phyloP scores from a whole-genome alignment of 257 asterid species.

The Forsythia suspensa region DNA sequence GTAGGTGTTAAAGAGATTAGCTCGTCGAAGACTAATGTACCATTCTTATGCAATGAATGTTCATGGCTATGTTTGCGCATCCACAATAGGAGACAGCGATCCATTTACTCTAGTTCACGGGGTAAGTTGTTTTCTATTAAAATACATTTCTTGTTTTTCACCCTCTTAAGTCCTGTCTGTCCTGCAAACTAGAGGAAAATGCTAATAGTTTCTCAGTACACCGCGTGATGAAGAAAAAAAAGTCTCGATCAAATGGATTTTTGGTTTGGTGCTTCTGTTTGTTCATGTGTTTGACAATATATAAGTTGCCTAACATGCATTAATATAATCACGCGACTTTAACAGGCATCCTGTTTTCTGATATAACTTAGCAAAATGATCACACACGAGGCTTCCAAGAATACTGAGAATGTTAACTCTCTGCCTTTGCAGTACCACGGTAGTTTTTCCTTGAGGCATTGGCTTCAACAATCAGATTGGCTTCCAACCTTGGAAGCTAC shows the following conservation, averaged over 20 bases:
- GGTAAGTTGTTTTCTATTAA: constrained; percentile 43
- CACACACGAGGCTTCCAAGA: constrained; percentile 7
- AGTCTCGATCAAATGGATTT: neutral
- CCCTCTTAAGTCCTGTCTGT: neutral
- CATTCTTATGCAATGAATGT: constrained; percentile 95
- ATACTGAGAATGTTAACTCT: constrained; percentile 12
- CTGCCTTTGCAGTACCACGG: constrained; percentile 74
- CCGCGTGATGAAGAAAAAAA: neutral
- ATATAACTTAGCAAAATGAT: constrained; percentile 3
- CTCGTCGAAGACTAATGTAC: constrained; percentile 65
- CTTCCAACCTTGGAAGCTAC: constrained; percentile 95
- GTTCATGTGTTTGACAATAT: constrained; percentile 9
- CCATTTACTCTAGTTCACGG: constrained; percentile 89
- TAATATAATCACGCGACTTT: neutral
- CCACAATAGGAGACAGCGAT: constrained; percentile 52
- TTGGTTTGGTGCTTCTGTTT: neutral
- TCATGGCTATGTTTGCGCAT: constrained; percentile 81
- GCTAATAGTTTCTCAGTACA: neutral
- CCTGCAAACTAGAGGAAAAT: constrained; percentile 10
- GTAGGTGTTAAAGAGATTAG: constrained; percentile 82
- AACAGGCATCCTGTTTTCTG: neutral
- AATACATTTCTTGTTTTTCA: constrained; percentile 11
- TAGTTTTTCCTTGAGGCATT: constrained; percentile 89
- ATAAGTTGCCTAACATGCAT: neutral
- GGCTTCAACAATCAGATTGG: constrained; percentile 97